Base-by-base conservation (phyloP, 2,329 filamentous ascomycete species). In the Aureobasidium zeae region DNA sequence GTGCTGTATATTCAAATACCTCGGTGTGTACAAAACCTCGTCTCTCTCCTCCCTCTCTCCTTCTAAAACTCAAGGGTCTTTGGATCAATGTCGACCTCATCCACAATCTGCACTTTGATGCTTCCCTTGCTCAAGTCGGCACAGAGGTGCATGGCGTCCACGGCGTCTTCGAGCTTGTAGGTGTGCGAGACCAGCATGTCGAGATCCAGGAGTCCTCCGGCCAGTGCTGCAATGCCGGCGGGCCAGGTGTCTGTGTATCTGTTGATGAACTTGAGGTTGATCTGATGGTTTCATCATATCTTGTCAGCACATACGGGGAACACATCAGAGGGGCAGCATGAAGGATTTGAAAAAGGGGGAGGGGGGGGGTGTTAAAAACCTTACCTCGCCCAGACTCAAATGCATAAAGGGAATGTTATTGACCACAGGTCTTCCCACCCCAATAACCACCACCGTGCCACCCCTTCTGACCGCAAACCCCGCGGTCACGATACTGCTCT, bases 191-290 rank as follows among this genome's bases (percentile, higher is more conserved):
- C 72, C 13, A 82, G 60, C 36, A 69, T 70, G 54, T 77, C 77
- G 15, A 81, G 62, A 54, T 82, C 71, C 7, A 84, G 55, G 1
- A 82, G 67, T 0, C 72, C 73, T 3, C 76, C 74, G 29, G 67
- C 69, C 20, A 84, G 55, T 35, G 73, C 75, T 5, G 73, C 67
- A 24, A 84, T 79, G 0, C 76, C 80, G 0, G 73, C 70, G 0
- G 79, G 79, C 79, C 80, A 84, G 0, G 79, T 83, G 53, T 83
- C 77, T 29, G 72, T 68, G 56, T 83, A 84, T 6, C 80, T 69
- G 57, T 84, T 83, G 56, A 83, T 83, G 61, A 84, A 84, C 26
- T 72, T 74, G 19, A 84, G 64, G 51, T 82, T 70, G 50, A 83
- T 48, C 48, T 49, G 39, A 16, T 16, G 2, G 15, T 19, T 24